Evolutionary conservation across 805 yeast genomes (phyloP).

Genomic region (Diddensiella transvaalensis): DNA sequence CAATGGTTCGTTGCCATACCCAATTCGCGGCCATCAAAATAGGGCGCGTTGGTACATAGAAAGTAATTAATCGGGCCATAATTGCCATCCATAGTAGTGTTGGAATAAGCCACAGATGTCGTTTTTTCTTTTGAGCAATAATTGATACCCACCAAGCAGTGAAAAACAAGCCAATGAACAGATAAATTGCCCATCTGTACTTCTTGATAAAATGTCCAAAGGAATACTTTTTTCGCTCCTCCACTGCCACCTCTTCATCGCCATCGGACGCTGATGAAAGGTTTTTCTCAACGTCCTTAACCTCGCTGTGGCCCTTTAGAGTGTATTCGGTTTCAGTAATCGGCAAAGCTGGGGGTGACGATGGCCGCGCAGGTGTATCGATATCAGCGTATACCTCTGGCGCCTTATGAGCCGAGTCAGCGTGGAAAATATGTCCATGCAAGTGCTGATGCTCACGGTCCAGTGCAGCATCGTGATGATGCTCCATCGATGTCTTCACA

Average conservation of each 20-base stretch:
- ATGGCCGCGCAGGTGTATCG: slow-evolving; percentile 15
- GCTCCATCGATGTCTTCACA: too few species aligned
- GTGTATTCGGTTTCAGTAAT: slow-evolving; percentile 3
- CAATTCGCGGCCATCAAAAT: slow-evolving; percentile 30
- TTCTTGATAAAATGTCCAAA: slow-evolving; percentile 6
- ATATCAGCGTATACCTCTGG: slow-evolving; percentile 15
- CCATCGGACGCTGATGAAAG: not conserved
- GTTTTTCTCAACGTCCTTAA: slow-evolving; percentile 2
- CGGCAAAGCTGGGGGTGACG: slow-evolving; percentile 12
- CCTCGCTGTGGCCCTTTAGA: slow-evolving; percentile 10
- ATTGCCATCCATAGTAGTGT: slow-evolving; percentile 50
- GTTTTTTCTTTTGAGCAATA: slow-evolving; percentile 45
- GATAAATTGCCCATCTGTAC: slow-evolving; percentile 22
- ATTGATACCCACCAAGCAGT: slow-evolving; percentile 59
- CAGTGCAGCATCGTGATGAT: slow-evolving; percentile 32
- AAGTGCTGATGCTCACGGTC: slow-evolving; percentile 33
- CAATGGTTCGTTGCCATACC: slow-evolving; percentile 32
- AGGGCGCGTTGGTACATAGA: slow-evolving; percentile 43
- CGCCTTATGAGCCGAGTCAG: slow-evolving; percentile 24
- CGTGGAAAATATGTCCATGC: slow-evolving; percentile 31
- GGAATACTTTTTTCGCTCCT: slow-evolving; percentile 4
- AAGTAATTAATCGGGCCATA: slow-evolving; percentile 49
- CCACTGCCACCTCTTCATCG: slow-evolving; percentile 7
- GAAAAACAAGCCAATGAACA: slow-evolving; percentile 39
- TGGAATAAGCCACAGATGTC: slow-evolving; percentile 56